Conservation (phyloP, 2,329 filamentous ascomycete species). For the Phialophora macrospora region DNA sequence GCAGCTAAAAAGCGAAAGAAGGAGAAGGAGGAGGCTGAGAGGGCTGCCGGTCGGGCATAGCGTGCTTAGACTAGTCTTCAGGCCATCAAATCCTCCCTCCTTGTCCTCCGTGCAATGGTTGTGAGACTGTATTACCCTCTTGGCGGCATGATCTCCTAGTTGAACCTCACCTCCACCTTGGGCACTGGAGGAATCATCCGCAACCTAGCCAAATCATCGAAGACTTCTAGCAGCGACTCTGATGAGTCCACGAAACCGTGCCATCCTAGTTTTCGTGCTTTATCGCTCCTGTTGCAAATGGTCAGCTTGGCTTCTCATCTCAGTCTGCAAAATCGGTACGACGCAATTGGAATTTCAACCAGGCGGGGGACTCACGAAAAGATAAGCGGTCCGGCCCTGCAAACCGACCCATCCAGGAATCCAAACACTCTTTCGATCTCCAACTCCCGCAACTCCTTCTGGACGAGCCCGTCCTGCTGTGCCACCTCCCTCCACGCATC, state of each 20-base stretch:
- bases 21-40: slow-evolving; percentile 34
- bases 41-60: slow-evolving; percentile 20
- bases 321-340: neutral
- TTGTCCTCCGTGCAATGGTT: neutral
- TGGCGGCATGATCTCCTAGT: slow-evolving; percentile 4
- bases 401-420: slow-evolving; percentile 52
- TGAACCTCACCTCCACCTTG: slow-evolving; percentile 35
- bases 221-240: slow-evolving; percentile 40
- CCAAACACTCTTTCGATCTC: slow-evolving; percentile 54
- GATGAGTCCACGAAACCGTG: slow-evolving; percentile 45
- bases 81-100: neutral
- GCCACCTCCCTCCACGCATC: slow-evolving; percentile 54
- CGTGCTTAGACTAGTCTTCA: slow-evolving; percentile 4
- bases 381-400: slow-evolving; percentile 41
- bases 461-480: slow-evolving; percentile 47
- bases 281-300: slow-evolving; percentile 38
- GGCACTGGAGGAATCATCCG: slow-evolving; percentile 38
- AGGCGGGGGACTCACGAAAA: slow-evolving; percentile 41
- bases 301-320: neutral
- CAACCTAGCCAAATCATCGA: slow-evolving; percentile 35
- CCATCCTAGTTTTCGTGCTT: slow-evolving; percentile 44
- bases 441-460: slow-evolving; percentile 47
- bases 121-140: neutral
- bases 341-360: too few species aligned
- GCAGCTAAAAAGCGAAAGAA: slow-evolving; percentile 54